Evolutionary conservation across 2,329 filamentous ascomycete genomes (phyloP), one percentile per base, ranked within the genome.

Genomic region (Bipolaris sorokiniana): DNA sequence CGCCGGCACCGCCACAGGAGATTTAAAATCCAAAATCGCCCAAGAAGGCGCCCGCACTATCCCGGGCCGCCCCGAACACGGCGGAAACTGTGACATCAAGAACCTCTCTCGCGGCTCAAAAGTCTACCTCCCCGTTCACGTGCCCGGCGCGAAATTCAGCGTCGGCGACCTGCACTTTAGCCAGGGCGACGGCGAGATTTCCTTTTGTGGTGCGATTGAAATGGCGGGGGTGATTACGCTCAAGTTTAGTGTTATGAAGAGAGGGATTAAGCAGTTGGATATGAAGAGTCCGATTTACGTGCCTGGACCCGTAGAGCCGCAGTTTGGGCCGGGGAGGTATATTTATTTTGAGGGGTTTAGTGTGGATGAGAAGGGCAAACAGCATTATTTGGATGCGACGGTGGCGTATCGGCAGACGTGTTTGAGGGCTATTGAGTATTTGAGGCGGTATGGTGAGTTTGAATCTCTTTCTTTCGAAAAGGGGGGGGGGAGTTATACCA

Each of bases 181-280:
- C 3, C 90, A 96, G 77, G 92, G 92, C 7, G 92, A 97, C 71
- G 92, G 92, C 6, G 92, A 97, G 74, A 96, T 97, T 58, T 91
- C 88, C 2, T 97, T 83, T 69, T 83, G 81, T 48, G 76, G 76
- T 18, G 93, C 92, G 5, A 97, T 97, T 68, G 93, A 97, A 76
- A 97, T 97, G 90, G 91, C 92, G 0, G 92, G 92, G 4, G 81
- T 91, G 41, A 96, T 97, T 66, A 97, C 92, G 2, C 85, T 97
- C 76, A 96, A 95, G 69, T 93, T 96, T 81, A 88, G 86, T 48
- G 90, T 97, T 15, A 88, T 97, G 81, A 96, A 95, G 75, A 84
- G 86, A 63, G 93, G 92, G 18, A 84, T 96, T 71, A 82, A 82
- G 42, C 84, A 91, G 33, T 78, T 96, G 50, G 88, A 83, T 0